These are phyloP conservation scores for Rhizopogon vinicolor DNA, from an alignment of 768 basidiomycete genomes.

Conservation along the genomic window DNA sequence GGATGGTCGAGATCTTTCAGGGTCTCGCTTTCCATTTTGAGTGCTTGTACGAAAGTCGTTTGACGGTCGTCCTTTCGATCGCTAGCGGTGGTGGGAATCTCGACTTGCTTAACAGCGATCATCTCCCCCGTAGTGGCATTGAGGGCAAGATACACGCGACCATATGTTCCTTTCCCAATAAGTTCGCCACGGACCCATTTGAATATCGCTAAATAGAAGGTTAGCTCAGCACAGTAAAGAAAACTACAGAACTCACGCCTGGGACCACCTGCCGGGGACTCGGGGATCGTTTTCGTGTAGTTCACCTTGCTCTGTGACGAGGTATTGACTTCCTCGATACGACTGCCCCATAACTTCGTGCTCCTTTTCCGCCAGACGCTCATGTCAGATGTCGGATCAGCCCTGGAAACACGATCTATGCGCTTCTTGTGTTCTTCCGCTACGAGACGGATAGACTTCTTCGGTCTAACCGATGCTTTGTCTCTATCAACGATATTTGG, in stretches of 20 bases:
- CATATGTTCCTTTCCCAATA: slow-evolving; percentile 96
- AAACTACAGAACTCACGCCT: slow-evolving; percentile 50
- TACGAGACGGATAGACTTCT: slow-evolving; percentile 91
- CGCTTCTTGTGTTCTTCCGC: slow-evolving; percentile 83
- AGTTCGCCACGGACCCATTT: slow-evolving; percentile 98
- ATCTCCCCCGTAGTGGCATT: slow-evolving; percentile 97
- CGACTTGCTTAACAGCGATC: slow-evolving; percentile 99
- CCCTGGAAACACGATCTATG: slow-evolving; percentile 65
- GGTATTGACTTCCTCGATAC: slow-evolving; percentile 84
- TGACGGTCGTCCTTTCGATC: slow-evolving; percentile 90
- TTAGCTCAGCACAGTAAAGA: slow-evolving; percentile 12
- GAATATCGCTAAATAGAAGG: slow-evolving; percentile 63
- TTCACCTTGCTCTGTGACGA: slow-evolving; percentile 57
- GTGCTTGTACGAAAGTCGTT: slow-evolving; percentile 78
- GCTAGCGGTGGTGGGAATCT: slow-evolving; percentile 85
- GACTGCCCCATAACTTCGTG: slow-evolving; percentile 94
- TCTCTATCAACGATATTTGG: slow-evolving; percentile 23
- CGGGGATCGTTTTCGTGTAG: slow-evolving; percentile 40
- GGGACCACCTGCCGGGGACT: slow-evolving; percentile 59
- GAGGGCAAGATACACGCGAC: slow-evolving; percentile 91
- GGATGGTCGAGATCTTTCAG: slow-evolving; percentile 96
- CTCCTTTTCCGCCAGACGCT: slow-evolving; percentile 71
- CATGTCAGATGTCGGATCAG: slow-evolving; percentile 44
- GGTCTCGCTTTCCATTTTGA: slow-evolving; percentile 94
- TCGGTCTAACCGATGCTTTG: slow-evolving; percentile 50